A percentile compares a stretch with the other conserved stretches of the same genome.
Evolutionary conservation across 176 grass and related monocot species (phyloP).

Genomic region (Paspalum vaginatum): DNA sequence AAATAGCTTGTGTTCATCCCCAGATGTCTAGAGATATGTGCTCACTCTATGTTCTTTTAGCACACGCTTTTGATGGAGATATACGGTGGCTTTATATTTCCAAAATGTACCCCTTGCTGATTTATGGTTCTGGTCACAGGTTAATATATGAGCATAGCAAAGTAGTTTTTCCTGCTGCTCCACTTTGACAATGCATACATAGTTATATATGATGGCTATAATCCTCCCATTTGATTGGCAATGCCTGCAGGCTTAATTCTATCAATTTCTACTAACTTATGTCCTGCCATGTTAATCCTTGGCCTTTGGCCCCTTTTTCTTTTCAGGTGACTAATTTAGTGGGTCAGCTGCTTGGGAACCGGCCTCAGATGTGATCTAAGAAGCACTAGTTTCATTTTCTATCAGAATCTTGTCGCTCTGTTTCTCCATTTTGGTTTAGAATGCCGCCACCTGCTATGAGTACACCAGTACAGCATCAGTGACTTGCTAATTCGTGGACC

Average conservation of each 20-base stretch:
- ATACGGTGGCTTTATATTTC: not conserved
- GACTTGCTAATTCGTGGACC: slow-evolving; percentile 32
- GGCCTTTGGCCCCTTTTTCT: slow-evolving; percentile 3
- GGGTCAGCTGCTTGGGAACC: slow-evolving; percentile 84
- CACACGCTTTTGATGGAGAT: not conserved
- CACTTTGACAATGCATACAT: not conserved
- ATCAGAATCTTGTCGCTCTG: slow-evolving; percentile 30
- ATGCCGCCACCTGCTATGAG: not conserved
- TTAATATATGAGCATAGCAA: too few relatives aligned
- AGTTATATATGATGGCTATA: slow-evolving; percentile 3
- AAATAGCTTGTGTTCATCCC: not conserved
- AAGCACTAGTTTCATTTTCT: slow-evolving; percentile 30
- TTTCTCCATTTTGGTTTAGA: slow-evolving; percentile 43
- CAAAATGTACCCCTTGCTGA: not conserved
- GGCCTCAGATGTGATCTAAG: slow-evolving; percentile 59
- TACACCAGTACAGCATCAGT: slow-evolving; percentile 22
- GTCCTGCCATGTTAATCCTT: not conserved
- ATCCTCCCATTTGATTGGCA: slow-evolving; percentile 13
- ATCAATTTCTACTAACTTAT: not conserved
- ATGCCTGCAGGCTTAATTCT: not conserved
- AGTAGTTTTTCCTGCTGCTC: not conserved
- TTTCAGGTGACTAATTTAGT: slow-evolving; percentile 94
- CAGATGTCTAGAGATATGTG: not conserved
- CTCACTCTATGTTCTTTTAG: not conserved
- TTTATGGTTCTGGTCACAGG: not conserved